Evolutionary conservation across 169 alveolate species (phyloP), one percentile per base, ranked within the genome.

Genomic region (Cryptosporidium sp.): DNA sequence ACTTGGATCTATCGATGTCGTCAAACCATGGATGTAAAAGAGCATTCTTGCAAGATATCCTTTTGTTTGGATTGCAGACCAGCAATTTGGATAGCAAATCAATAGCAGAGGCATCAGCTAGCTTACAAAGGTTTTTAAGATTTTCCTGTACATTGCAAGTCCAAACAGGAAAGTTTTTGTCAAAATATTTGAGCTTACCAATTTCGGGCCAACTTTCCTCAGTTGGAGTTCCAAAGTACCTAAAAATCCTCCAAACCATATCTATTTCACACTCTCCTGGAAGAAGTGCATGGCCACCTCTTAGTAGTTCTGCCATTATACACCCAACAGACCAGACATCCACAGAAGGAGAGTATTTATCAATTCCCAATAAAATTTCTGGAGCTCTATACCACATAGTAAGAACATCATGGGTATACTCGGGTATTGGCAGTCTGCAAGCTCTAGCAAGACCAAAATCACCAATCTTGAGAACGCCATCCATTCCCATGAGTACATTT

Each of bases 341-440:
- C 3, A 96, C 96, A 10, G 98, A 95, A 29, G 97, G 95, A 43
- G 95, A 92, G 91, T 96, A 96, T 69, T 93, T 93, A 69, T 93
- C 93, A 52, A 93, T 93, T 8, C 98, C 98, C 48, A 96, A 91
- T 61, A 96, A 85, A 14, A 96, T 94, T 86, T 96, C 98, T 55
- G 98, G 98, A 3, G 98, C 96, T 69, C 98, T 92, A 70, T 96
- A 96, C 96, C 97, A 96, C 73, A 95, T 85, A 35, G 98, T 95
- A 26, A 94, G 93, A 23, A 96, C 97, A 87, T 93, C 96, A 70
- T 94, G 96, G n/a, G 98, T 96, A 71, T 94, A 96, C 31, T 96
- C 95, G 70, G 95, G 94, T 1, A 96, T 86, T 10, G 98, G 98
- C 3, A 96, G 91, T 70, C 95, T 92, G 86, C 94, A 96, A 16